phyloP scores from a whole-genome alignment of 208 protist species.

The Leishmania aethiopica region DNA sequence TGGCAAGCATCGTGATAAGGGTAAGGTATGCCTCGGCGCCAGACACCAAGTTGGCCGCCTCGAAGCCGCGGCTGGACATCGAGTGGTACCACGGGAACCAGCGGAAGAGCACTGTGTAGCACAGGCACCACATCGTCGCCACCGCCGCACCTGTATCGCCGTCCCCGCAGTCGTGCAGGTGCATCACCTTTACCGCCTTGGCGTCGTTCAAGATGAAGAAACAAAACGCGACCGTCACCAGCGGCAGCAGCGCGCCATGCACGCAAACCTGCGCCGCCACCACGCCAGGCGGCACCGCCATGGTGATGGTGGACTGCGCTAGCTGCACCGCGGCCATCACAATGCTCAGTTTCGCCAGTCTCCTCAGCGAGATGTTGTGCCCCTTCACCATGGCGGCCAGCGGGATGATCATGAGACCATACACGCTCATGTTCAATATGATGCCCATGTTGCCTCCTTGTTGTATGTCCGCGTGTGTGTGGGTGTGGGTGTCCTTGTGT shows the following conservation, averaged over 20 bases:
- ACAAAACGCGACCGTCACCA: slow-evolving; percentile 55
- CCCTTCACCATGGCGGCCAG: slow-evolving; percentile 61
- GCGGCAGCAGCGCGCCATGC: slow-evolving; percentile 44
- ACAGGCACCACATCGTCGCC: slow-evolving; percentile 58
- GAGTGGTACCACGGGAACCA: slow-evolving; percentile 80
- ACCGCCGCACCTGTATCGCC: slow-evolving; percentile 42
- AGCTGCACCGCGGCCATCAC: slow-evolving; percentile 54
- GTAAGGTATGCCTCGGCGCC: slow-evolving; percentile 55
- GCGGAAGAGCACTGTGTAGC: slow-evolving; percentile 60
- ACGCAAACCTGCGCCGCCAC: slow-evolving; percentile 23
- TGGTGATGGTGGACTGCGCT: slow-evolving; percentile 54
- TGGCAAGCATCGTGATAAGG: slow-evolving; percentile 48
- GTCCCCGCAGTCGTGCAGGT: slow-evolving; percentile 38
- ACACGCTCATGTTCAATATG: slow-evolving; percentile 69
- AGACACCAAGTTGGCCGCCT: slow-evolving; percentile 42
- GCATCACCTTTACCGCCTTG: slow-evolving; percentile 57
- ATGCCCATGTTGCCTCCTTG: slow-evolving; percentile 50
- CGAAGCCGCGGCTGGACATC: slow-evolving; percentile 61
- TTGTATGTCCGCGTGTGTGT: slow-evolving; percentile 12
- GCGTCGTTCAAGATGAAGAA: slow-evolving; percentile 55
- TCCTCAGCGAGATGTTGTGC: slow-evolving; percentile 54
- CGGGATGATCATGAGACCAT: slow-evolving; percentile 76
- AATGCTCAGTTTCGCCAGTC: slow-evolving; percentile 37
- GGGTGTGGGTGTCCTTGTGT: not conserved
- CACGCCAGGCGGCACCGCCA: slow-evolving; percentile 26